phyloP scores from a whole-genome alignment of 805 yeast genomes.

The Candida boidinii region DNA sequence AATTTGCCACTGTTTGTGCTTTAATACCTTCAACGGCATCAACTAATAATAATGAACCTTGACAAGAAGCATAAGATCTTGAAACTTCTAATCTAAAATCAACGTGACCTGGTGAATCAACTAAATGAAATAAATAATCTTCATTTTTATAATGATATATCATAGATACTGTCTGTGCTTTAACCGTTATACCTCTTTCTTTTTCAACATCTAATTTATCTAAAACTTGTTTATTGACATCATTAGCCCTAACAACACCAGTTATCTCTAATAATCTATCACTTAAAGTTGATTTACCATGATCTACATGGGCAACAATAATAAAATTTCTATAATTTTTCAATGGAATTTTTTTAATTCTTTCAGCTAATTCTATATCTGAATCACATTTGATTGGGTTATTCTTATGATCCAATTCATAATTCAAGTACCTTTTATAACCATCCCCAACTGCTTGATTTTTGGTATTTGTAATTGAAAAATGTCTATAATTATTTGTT shows the following conservation, averaged over 20 bases:
- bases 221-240: slow-evolving; percentile 67
- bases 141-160: slow-evolving; percentile 57
- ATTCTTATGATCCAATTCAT: slow-evolving; percentile 14
- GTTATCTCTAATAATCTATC: slow-evolving; percentile 84
- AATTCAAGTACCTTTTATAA: slow-evolving; percentile 20
- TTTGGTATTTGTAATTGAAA: too few species aligned
- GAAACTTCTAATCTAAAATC: slow-evolving; percentile 93
- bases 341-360: slow-evolving; percentile 74
- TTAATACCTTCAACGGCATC: slow-evolving; percentile 97
- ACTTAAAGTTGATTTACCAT: slow-evolving; percentile 77
- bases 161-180: slow-evolving; percentile 96
- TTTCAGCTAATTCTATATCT: slow-evolving; percentile 20
- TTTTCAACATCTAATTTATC: slow-evolving; percentile 92
- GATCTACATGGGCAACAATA: slow-evolving; percentile 92
- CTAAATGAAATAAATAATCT: slow-evolving; percentile 81
- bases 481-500: too few species aligned
- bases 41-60: slow-evolving; percentile 82
- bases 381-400: slow-evolving; percentile 19
- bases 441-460: background rate
- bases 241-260: slow-evolving; percentile 74
- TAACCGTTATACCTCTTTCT: slow-evolving; percentile 94
- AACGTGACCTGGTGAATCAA: slow-evolving; percentile 97
- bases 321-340: slow-evolving; percentile 83
- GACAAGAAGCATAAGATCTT: slow-evolving; percentile 91
- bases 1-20: slow-evolving; percentile 98